Evolutionary conservation across 345 rosid species (phyloP).

Genomic region (Corchorus olitorius): DNA sequence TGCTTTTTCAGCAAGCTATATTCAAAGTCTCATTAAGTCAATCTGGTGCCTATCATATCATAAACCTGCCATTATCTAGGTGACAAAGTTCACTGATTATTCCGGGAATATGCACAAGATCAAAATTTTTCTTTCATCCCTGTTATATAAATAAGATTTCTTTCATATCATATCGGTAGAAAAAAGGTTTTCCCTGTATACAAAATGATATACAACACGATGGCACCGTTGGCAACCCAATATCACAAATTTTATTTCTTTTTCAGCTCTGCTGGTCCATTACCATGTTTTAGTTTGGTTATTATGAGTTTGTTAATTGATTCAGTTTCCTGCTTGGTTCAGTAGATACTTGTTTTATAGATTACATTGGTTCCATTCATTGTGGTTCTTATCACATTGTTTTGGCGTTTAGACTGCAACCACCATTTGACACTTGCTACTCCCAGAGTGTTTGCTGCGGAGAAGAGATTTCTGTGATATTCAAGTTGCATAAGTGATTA

Average conservation of each 20-base stretch:
- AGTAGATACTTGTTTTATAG: not conserved
- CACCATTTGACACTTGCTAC: not conserved
- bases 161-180: too few relatives aligned
- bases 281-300: not conserved
- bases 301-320: not conserved
- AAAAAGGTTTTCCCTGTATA: too few relatives aligned
- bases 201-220: too few relatives aligned
- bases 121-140: too few relatives aligned
- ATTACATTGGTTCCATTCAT: not conserved
- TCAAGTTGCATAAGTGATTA: not conserved
- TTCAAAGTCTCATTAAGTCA: too few relatives aligned
- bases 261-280: not conserved
- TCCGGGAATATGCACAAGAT: too few relatives aligned
- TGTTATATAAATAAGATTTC: too few relatives aligned
- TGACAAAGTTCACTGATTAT: too few relatives aligned
- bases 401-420: not conserved
- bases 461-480: not conserved
- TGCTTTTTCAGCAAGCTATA: too few relatives aligned
- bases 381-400: conserved; percentile 5
- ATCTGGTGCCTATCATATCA: too few relatives aligned
- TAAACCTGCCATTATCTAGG: too few relatives aligned
- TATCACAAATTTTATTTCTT: not conserved
- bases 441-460: not conserved
- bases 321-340: not conserved
- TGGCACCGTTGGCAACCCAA: not conserved